These are phyloP conservation scores for Penicillium italicum DNA, from an alignment of 2,329 filamentous ascomycete species.

Conservation along the genomic window DNA sequence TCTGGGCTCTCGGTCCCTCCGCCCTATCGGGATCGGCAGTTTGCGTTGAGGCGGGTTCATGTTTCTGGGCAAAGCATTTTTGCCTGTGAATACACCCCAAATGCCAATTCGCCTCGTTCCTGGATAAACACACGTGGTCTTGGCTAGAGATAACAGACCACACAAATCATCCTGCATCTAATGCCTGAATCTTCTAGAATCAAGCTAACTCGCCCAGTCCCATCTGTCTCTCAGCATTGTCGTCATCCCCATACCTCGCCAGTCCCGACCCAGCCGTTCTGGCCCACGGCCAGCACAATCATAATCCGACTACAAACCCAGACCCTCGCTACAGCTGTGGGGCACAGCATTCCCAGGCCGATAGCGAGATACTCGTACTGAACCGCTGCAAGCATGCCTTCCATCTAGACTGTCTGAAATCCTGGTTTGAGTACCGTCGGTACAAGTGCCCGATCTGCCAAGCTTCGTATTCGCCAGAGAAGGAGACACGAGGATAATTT, in stretches of 20 bases:
- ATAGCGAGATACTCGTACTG: conserved; percentile 22
- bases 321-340: conserved; percentile 1
- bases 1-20: conserved; percentile 3
- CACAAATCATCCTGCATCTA: neutral
- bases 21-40: conserved; percentile 1
- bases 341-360: neutral
- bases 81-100: neutral
- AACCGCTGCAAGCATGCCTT: conserved; percentile 32
- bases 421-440: conserved; percentile 30
- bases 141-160: neutral
- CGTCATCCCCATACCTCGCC: conserved; percentile 20
- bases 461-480: conserved; percentile 22
- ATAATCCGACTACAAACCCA: neutral
- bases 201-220: conserved; percentile 21
- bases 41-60: neutral
- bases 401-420: conserved; percentile 27
- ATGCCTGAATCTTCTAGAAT: conserved; percentile 1
- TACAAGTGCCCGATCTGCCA: conserved; percentile 33
- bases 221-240: conserved; percentile 29
- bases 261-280: conserved; percentile 21
- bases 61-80: conserved; percentile 5
- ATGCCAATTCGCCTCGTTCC: neutral
- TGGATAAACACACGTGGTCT: neutral
- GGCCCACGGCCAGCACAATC: conserved; percentile 7
- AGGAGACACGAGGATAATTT: conserved; percentile 8